phyloP scores from a whole-genome alignment of 345 rosid genomes.

The Eucalyptus shirleyi region DNA sequence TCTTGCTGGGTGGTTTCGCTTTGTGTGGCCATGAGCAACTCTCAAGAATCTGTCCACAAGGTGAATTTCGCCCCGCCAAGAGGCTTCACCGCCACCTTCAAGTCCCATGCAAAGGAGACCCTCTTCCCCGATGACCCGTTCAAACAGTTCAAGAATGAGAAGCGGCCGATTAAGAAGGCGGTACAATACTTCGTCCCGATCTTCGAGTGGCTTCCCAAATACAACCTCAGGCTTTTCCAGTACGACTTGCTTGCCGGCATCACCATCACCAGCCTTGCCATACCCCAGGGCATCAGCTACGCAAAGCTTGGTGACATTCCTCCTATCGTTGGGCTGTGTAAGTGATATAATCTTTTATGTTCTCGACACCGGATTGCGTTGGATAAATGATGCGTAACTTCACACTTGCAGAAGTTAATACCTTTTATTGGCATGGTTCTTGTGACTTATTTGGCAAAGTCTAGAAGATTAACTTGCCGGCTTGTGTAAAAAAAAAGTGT shows the following conservation, averaged over 20 bases:
- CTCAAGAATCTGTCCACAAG: background rate
- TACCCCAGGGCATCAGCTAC: slow-evolving; percentile 95
- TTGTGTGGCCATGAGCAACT: background rate
- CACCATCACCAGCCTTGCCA: slow-evolving; percentile 84
- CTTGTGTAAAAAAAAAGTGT: background rate
- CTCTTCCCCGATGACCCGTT: slow-evolving; percentile 88
- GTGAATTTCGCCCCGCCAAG: slow-evolving; percentile 52
- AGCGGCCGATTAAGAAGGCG: slow-evolving; percentile 3
- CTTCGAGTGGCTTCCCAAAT: slow-evolving; percentile 70
- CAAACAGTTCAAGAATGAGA: slow-evolving; percentile 17
- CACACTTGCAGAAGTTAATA: background rate
- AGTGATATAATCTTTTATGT: background rate
- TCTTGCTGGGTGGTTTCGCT: background rate
- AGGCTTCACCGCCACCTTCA: slow-evolving; percentile 23
- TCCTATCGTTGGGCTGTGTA: slow-evolving; percentile 82
- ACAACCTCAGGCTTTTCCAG: slow-evolving; percentile 23
- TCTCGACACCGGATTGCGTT: background rate
- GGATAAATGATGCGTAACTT: background rate
- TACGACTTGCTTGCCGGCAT: slow-evolving; percentile 83
- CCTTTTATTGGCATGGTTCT: background rate
- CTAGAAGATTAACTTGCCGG: background rate
- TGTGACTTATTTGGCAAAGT: background rate
- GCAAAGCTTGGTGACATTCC: slow-evolving; percentile 77
- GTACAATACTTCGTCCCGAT: slow-evolving; percentile 63
- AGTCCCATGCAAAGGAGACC: slow-evolving; percentile 54